Conservation (phyloP, 2,329 filamentous ascomycete genomes). For the Claviceps cyperi region DNA sequence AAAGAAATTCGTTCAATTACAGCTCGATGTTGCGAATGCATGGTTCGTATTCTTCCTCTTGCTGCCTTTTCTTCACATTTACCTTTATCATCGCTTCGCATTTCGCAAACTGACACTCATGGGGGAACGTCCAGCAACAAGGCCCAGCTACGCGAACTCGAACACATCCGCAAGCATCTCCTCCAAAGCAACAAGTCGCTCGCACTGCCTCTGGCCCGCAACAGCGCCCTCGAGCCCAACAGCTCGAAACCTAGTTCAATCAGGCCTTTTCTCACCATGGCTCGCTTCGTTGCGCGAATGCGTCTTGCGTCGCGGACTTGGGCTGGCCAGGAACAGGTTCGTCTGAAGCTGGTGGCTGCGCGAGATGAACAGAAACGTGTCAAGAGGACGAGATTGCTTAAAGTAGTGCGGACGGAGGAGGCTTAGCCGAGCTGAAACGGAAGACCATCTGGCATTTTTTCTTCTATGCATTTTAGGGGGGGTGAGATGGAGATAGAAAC, state of each 20-base stretch:
- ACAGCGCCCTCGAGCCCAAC: slow-evolving; percentile 3
- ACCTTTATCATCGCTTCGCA: not conserved
- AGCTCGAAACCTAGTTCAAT: slow-evolving; percentile 19
- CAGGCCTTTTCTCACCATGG: slow-evolving; percentile 29
- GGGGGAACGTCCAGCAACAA: slow-evolving; percentile 54
- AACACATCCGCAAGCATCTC: slow-evolving; percentile 50
- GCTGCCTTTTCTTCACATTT: not conserved
- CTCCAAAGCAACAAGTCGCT: slow-evolving; percentile 25
- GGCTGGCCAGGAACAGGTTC: slow-evolving; percentile 36
- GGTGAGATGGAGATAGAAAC: not conserved
- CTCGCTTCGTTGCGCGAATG: slow-evolving; percentile 39
- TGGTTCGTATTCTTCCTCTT: slow-evolving; percentile 50
- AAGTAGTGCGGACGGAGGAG: slow-evolving; percentile 19
- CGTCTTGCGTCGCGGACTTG: slow-evolving; percentile 33
- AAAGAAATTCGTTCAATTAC: slow-evolving; percentile 68
- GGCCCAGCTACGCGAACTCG: slow-evolving; percentile 73
- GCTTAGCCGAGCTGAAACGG: too few relatives aligned
- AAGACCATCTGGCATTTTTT: too few relatives aligned
- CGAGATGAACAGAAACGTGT: slow-evolving; percentile 31
- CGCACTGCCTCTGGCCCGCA: slow-evolving; percentile 14
- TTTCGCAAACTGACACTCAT: not conserved
- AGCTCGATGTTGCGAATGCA: slow-evolving; percentile 71
- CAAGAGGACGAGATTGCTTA: slow-evolving; percentile 26
- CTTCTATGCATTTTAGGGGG: too few relatives aligned
- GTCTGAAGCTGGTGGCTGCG: slow-evolving; percentile 32